Percentiles rank a stretch among this genome's conserved stretches.
Evolutionary conservation across 2,329 filamentous ascomycete species (phyloP).

Genomic region (Colletotrichum sp.): DNA sequence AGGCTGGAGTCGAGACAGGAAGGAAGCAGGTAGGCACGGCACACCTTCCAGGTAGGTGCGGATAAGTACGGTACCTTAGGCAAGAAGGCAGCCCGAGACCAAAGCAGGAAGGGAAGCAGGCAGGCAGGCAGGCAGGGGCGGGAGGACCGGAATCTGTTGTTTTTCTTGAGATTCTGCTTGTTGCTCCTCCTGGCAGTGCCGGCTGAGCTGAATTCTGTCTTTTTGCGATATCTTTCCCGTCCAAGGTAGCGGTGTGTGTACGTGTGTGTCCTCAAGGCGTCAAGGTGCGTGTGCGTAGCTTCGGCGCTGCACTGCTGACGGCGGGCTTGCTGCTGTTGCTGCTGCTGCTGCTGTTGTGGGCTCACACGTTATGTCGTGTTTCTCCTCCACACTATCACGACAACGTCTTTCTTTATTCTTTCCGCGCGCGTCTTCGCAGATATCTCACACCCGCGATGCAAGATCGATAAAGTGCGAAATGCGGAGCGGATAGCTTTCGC

Average conservation of each 20-base stretch:
- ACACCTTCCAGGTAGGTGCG: not conserved
- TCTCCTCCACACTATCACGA: not conserved
- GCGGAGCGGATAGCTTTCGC: conserved; percentile 13
- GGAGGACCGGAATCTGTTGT: not conserved
- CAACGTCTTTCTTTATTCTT: not conserved
- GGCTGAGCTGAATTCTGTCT: not conserved
- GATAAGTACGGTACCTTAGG: not conserved
- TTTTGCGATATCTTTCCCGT: not conserved
- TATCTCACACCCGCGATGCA: conserved; percentile 8
- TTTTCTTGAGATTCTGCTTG: not conserved
- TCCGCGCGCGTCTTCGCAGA: conserved; percentile 3
- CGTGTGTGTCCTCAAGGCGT: not conserved
- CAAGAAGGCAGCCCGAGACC: not conserved
- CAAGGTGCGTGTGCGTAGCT: not conserved
- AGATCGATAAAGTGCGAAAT: conserved; percentile 19
- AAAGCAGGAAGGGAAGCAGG: not conserved
- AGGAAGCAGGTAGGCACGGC: not conserved
- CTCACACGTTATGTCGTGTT: not conserved
- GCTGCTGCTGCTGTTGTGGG: not conserved
- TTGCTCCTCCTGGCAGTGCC: not conserved
- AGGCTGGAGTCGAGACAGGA: not conserved
- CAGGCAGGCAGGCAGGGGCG: not conserved
- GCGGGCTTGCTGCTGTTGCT: not conserved
- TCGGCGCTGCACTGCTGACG: not conserved
- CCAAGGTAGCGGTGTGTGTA: not conserved